These are phyloP conservation scores for Irpex sp. DNA, from an alignment of 1,284 basidiomycete species.

Conservation along the genomic window DNA sequence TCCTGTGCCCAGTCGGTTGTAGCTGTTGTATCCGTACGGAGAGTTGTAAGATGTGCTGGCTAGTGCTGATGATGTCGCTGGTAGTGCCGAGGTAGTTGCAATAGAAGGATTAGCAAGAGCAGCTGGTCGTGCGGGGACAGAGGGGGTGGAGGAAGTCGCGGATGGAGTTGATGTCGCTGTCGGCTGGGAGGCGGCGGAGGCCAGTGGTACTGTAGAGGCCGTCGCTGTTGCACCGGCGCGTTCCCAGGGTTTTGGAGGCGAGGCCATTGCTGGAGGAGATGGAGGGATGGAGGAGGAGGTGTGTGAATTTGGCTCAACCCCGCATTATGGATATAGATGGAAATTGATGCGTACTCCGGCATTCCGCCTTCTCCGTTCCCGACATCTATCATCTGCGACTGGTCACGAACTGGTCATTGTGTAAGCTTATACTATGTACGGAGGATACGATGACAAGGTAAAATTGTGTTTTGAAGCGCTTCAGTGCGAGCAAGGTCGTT, in stretches of 20 bases:
- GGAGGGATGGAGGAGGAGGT: background rate
- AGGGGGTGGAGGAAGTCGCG: slow-evolving; percentile 20
- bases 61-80: slow-evolving; percentile 15
- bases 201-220: slow-evolving; percentile 14
- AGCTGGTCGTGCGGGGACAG: slow-evolving; percentile 40
- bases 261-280: slow-evolving; percentile 47
- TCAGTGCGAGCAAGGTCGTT: too few relatives aligned
- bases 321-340: background rate
- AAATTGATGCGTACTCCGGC: background rate
- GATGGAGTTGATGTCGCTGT: slow-evolving; percentile 28
- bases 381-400: background rate
- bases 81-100: slow-evolving; percentile 23
- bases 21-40: slow-evolving; percentile 40
- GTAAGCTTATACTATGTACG: too few relatives aligned
- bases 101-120: slow-evolving; percentile 23
- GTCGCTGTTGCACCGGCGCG: slow-evolving; percentile 42
- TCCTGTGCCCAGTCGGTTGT: slow-evolving; percentile 41
- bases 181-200: background rate
- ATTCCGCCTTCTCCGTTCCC: background rate
- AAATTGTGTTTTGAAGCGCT: too few relatives aligned
- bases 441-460: too few relatives aligned
- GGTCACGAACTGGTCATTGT: too few relatives aligned
- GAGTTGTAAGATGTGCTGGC: slow-evolving; percentile 26
- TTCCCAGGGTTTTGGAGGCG: slow-evolving; percentile 87
- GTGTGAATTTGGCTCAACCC: background rate